Percentiles rank a stretch among this genome's conserved stretches.
Evolutionary conservation across 2,329 filamentous ascomycete species (phyloP).

Genomic region (Cladophialophora bantiana): DNA sequence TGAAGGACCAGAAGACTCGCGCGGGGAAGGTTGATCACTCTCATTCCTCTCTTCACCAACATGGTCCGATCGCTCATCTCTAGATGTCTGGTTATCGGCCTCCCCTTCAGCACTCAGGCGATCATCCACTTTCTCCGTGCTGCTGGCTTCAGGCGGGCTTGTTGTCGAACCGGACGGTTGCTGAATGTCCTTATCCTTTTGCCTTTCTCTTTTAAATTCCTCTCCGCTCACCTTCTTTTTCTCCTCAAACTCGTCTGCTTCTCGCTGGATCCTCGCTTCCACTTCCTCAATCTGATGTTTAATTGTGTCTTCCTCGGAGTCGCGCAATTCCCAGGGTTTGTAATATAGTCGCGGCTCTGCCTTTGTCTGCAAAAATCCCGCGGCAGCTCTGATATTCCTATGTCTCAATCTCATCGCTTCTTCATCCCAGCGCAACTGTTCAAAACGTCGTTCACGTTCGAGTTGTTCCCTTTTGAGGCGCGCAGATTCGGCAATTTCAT

Average conservation of each 20-base stretch:
- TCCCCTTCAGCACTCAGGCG: background rate
- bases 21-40: background rate
- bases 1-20: slow-evolving; percentile 38
- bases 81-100: background rate
- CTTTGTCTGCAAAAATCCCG: slow-evolving; percentile 75
- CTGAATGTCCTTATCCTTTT: background rate
- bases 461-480: slow-evolving; percentile 71
- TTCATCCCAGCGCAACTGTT: slow-evolving; percentile 78
- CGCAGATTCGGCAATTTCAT: slow-evolving; percentile 74
- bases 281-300: slow-evolving; percentile 72
- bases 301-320: slow-evolving; percentile 73
- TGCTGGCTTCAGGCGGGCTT: background rate
- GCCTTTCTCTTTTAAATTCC: background rate
- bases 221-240: slow-evolving; percentile 45
- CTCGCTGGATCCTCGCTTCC: slow-evolving; percentile 68
- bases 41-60: background rate
- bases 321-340: slow-evolving; percentile 77
- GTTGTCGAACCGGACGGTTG: background rate
- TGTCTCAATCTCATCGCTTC: slow-evolving; percentile 66
- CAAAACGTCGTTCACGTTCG: slow-evolving; percentile 65
- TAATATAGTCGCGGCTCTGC: slow-evolving; percentile 82
- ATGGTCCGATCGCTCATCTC: background rate
- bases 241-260: slow-evolving; percentile 68
- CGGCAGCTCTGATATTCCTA: slow-evolving; percentile 72
- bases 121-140: background rate